Base-by-base conservation (phyloP, 345 rosid species). In the Eucalyptus regnans region DNA sequence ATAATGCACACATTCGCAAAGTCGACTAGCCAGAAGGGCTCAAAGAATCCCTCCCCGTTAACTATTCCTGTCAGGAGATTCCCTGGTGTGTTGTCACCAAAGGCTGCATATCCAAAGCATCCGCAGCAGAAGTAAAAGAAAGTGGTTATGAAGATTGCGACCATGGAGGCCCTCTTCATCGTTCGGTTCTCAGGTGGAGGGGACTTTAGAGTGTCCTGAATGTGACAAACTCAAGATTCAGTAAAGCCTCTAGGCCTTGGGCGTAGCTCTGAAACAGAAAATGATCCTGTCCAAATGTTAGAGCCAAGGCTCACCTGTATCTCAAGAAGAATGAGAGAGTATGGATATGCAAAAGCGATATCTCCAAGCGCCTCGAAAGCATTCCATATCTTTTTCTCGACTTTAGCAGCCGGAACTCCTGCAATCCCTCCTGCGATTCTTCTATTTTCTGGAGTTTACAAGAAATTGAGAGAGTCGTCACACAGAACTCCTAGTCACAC, bases 81-180 rank as follows among this genome's bases (percentile, higher is more conserved):
- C 86, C 96, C 95, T 1, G 95, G 95, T 2, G 95, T 93, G 12
- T 71, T 48, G 3, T 94, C 90, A 48, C 96, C 96, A 20, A 94
- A 93, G 10, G 96, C 96, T 20, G 95, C 95, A 90, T 94, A 94
- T 20, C 96, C 96, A 66, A 94, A 92, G n/a, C 94, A 89, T 66
- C 93, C 93, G 87, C 94, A 93, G 44, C 88, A 87, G 44, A 92
- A 90, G 91, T 93, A 94, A 92, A 94, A 93, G 64, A 90, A 86
- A 18, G 94, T 94, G 5, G 93, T 94, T 13, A 88, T 16, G 43
- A 16, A 12, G 48, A 94, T 50, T 29, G 93, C 91, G 9, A 90
- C 87, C 56, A 86, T 89, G 6, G 94, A 94, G 43, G 93, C 93
- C 85, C 91, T 93, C 90, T 91, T 93, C 96, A 94, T 93, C 9